Conservation (phyloP, 2,329 filamentous ascomycete species). For the Colletotrichum lini region DNA sequence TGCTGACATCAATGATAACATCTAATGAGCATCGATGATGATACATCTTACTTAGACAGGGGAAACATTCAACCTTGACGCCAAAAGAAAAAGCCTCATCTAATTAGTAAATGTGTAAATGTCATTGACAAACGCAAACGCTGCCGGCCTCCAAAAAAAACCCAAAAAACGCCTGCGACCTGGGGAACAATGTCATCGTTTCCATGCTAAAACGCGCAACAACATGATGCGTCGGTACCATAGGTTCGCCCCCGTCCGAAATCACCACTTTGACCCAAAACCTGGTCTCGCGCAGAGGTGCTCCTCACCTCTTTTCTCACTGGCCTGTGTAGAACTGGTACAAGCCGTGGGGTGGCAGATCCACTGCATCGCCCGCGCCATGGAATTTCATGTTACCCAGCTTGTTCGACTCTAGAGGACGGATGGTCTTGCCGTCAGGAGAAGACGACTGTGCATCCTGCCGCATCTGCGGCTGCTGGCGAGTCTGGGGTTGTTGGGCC, state of each 20-base stretch:
- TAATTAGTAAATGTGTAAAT: background rate
- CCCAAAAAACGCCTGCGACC: background rate
- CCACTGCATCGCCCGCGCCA: conserved; percentile 28
- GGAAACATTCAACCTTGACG: background rate
- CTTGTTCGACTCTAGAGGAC: conserved; percentile 40
- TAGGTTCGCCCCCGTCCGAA: background rate
- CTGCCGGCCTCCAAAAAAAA: background rate
- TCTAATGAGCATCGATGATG: background rate
- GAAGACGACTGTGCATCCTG: conserved; percentile 20
- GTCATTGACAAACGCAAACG: conserved; percentile 2
- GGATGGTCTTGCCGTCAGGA: conserved; percentile 21
- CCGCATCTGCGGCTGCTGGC: conserved; percentile 1
- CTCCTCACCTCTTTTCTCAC: background rate
- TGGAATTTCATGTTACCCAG: conserved; percentile 43
- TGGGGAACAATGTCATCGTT: background rate
- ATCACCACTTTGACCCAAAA: background rate
- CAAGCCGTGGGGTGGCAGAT: conserved; percentile 16
- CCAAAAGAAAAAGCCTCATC: background rate
- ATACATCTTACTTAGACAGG: background rate
- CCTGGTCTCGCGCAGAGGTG: background rate
- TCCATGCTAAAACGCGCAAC: conserved; percentile 11
- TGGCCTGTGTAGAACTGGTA: conserved; percentile 18
- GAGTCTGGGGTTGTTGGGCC: conserved; percentile 9
- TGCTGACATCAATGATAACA: background rate
- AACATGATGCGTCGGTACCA: background rate